These are phyloP conservation scores for Coriaria nepalensis DNA, from an alignment of 306 rosid genomes.

Conservation along the genomic window DNA sequence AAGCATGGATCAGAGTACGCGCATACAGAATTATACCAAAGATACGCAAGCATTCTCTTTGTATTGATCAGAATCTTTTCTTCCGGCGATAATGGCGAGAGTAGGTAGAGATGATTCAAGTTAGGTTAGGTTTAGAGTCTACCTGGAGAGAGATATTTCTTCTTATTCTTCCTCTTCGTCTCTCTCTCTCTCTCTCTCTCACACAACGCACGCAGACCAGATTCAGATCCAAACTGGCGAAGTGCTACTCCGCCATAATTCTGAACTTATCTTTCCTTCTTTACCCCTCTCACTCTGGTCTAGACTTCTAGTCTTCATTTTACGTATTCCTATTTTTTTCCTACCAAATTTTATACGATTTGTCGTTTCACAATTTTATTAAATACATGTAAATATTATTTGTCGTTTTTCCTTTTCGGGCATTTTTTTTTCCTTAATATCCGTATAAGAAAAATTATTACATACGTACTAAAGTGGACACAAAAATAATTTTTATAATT, in stretches of 20 bases:
- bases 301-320: too few relatives aligned
- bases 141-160: not conserved
- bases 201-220: not conserved
- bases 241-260: slow-evolving; percentile 3
- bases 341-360: too few relatives aligned
- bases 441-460: too few relatives aligned
- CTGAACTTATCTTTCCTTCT: too few relatives aligned
- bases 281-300: too few relatives aligned
- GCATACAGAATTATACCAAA: not conserved
- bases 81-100: not conserved
- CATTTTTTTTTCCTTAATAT: too few relatives aligned
- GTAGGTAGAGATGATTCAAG: not conserved
- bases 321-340: too few relatives aligned
- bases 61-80: not conserved
- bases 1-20: slow-evolving; percentile 4
- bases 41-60: not conserved
- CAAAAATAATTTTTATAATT: too few relatives aligned
- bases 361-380: too few relatives aligned
- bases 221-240: slow-evolving; percentile 14
- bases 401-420: too few relatives aligned
- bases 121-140: slow-evolving; percentile 4
- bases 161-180: slow-evolving; percentile 1
- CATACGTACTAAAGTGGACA: too few relatives aligned
- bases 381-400: too few relatives aligned
- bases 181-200: slow-evolving; percentile 2